A percentile compares a stretch with the other conserved stretches of the same genome.
These are phyloP conservation scores for Fusarium dimerum DNA, from an alignment of 2,329 filamentous ascomycete species.

Conservation along the genomic window DNA sequence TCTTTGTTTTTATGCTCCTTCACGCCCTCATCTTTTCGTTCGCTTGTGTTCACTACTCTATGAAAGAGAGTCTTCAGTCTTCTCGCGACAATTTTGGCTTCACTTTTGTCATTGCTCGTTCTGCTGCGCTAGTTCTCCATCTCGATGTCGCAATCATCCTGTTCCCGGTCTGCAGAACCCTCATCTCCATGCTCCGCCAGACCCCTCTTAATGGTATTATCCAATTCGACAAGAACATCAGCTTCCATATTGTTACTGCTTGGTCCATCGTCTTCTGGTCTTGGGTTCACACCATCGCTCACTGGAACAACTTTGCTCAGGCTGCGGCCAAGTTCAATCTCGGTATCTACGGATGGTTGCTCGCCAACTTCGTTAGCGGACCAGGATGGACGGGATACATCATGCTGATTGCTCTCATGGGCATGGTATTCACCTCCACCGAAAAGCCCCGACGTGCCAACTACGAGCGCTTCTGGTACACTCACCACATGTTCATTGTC, in stretches of 20 bases:
- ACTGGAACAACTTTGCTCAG: conserved; percentile 85
- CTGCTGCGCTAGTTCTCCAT: conserved; percentile 76
- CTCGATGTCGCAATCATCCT: conserved; percentile 80
- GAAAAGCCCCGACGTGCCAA: conserved; percentile 79
- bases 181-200: conserved; percentile 78
- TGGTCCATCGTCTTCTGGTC: conserved; percentile 91
- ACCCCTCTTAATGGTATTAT: conserved; percentile 85
- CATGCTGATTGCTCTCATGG: conserved; percentile 77
- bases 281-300: conserved; percentile 81
- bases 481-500: conserved; percentile 82
- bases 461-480: conserved; percentile 90
- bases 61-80: conserved; percentile 72
- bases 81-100: conserved; percentile 71
- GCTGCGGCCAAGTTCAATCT: conserved; percentile 74
- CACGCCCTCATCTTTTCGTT: conserved; percentile 79
- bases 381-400: conserved; percentile 86
- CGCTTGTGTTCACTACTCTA: conserved; percentile 75
- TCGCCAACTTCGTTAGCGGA: conserved; percentile 76
- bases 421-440: conserved; percentile 75
- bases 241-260: conserved; percentile 81
- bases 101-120: conserved; percentile 75
- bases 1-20: conserved; percentile 71
- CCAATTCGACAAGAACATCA: conserved; percentile 87
- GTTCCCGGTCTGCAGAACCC: conserved; percentile 79
- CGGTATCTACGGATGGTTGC: conserved; percentile 75